Evolutionary conservation across 164 flowering plant species (phyloP).

Genomic region (Warburgia ugandensis): DNA sequence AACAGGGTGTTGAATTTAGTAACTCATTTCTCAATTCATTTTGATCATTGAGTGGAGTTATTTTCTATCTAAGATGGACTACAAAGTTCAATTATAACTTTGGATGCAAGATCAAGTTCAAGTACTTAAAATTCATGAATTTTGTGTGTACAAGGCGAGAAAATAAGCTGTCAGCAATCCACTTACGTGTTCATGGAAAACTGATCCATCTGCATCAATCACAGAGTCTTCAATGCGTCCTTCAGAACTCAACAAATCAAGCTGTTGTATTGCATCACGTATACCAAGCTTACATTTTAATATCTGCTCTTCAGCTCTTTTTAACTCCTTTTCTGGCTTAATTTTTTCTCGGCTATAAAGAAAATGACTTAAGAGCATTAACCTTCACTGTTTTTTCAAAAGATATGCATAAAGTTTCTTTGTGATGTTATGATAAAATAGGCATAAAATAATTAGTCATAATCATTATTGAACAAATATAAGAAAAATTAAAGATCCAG

Average conservation of each 20-base stretch:
- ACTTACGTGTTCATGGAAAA: conserved; percentile 85
- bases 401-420: not conserved
- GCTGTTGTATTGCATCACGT: conserved; percentile 79
- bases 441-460: too few relatives aligned
- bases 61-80: too few relatives aligned
- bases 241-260: conserved; percentile 65
- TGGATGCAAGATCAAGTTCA: not conserved
- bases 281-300: conserved; percentile 84
- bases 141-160: not conserved
- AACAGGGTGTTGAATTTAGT: too few relatives aligned
- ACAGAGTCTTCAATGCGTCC: conserved; percentile 72
- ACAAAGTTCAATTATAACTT: not conserved
- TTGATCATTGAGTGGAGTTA: too few relatives aligned
- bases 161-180: not conserved
- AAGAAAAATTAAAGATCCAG: too few relatives aligned
- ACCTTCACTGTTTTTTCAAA: not conserved
- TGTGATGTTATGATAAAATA: too few relatives aligned
- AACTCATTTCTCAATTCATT: too few relatives aligned
- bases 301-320: conserved; percentile 83
- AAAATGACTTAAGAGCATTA: conserved; percentile 3
- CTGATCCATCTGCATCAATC: conserved; percentile 81
- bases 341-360: conserved; percentile 85
- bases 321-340: conserved; percentile 81
- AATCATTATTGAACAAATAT: too few relatives aligned
- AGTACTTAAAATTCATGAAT: not conserved